Percentiles rank a stretch among this genome's conserved stretches.
Evolutionary conservation across 495 filamentous ascomycete species (phyloP).

Genomic region (Aspergillus coremiiformis): DNA sequence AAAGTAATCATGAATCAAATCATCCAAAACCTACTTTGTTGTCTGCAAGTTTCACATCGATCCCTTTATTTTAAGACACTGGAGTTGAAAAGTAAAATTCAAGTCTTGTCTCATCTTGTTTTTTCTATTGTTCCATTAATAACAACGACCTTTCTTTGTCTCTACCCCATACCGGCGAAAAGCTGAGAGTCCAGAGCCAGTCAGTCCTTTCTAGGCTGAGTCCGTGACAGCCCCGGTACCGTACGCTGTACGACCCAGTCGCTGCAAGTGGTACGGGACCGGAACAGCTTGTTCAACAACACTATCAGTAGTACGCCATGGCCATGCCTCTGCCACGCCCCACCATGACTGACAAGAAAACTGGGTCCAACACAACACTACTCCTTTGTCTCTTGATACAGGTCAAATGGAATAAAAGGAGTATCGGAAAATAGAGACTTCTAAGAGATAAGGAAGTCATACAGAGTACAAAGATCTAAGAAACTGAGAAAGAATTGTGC

Average conservation of each 20-base stretch:
- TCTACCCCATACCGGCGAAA: background rate
- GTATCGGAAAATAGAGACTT: background rate
- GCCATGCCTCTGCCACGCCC: conserved; percentile 14
- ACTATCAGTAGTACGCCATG: conserved; percentile 8
- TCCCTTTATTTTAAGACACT: background rate
- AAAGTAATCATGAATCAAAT: background rate
- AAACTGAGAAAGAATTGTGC: background rate
- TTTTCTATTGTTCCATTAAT: background rate
- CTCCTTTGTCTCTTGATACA: background rate
- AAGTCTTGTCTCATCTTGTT: background rate
- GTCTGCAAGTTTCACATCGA: background rate
- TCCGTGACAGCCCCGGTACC: conserved; percentile 8
- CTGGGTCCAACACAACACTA: conserved; percentile 5
- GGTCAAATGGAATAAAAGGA: background rate
- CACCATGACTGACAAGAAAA: conserved; percentile 12
- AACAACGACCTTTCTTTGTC: background rate
- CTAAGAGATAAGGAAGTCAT: background rate
- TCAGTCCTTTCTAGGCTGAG: conserved; percentile 3
- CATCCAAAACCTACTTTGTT: background rate
- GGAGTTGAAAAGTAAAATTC: background rate
- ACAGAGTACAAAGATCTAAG: background rate
- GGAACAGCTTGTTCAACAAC: conserved; percentile 1
- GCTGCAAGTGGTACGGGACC: background rate
- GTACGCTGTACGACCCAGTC: background rate
- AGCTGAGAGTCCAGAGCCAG: background rate